A percentile compares a stretch with the other conserved stretches of the same genome.
These are phyloP conservation scores for Aristolochia fimbriata DNA, from an alignment of 164 flowering plant species.

Conservation along the genomic window DNA sequence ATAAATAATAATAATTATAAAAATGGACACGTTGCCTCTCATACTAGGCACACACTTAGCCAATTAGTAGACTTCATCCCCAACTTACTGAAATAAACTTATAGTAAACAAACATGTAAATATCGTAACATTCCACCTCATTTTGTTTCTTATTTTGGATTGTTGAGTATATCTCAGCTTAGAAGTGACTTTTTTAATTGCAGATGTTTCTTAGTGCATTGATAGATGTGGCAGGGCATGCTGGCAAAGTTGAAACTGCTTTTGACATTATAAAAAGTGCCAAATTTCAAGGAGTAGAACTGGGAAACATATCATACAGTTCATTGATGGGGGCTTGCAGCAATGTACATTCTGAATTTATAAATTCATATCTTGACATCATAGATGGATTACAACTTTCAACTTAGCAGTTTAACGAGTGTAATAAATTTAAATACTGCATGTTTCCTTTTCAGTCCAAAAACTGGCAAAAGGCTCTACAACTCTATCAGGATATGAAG, in stretches of 20 bases:
- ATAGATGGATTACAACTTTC: background rate
- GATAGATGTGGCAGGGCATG: constrained; percentile 91
- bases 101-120: no score
- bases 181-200: constrained; percentile 8
- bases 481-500: constrained; percentile 66
- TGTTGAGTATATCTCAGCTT: background rate
- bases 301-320: constrained; percentile 71
- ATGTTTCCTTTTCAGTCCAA: constrained; percentile 40
- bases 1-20: no score
- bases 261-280: constrained; percentile 58
- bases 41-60: no score
- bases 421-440: background rate
- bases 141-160: no score
- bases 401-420: no score
- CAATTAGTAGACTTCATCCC: no score
- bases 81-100: no score
- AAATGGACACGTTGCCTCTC: no score
- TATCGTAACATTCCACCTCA: no score
- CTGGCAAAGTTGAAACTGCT: constrained; percentile 77
- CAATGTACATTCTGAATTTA: constrained; percentile 35
- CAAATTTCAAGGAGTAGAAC: constrained; percentile 32
- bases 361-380: background rate
- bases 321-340: constrained; percentile 98
- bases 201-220: constrained; percentile 93
- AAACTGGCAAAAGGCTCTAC: constrained; percentile 79